Evolutionary conservation across 768 basidiomycete genomes (phyloP).

Genomic region (Tylopilus rubrobrunneus): DNA sequence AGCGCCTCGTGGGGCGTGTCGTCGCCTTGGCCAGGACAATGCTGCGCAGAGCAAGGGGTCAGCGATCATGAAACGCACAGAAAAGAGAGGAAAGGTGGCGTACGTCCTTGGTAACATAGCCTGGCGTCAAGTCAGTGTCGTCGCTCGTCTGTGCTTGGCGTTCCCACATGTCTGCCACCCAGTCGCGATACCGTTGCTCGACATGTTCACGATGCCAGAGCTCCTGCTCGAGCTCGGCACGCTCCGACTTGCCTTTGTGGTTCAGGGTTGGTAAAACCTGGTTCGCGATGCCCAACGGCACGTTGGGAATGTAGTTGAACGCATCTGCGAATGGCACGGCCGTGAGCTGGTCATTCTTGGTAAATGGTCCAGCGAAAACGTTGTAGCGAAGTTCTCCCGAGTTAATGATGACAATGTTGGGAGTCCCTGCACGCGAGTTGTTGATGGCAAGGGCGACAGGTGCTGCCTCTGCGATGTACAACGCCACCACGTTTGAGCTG

Average conservation of each 20-base stretch:
- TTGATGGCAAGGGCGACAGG: conserved; percentile 57
- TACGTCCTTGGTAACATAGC: conserved; percentile 74
- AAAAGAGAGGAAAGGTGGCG: conserved; percentile 13
- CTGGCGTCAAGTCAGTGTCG: conserved; percentile 54
- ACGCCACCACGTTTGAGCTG: conserved; percentile 53
- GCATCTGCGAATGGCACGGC: conserved; percentile 64
- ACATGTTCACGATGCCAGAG: conserved; percentile 45
- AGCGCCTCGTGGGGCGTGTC: conserved; percentile 63
- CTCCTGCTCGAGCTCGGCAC: conserved; percentile 14
- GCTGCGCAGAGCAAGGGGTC: conserved; percentile 30
- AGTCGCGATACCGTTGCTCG: conserved; percentile 45
- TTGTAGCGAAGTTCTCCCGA: conserved; percentile 65
- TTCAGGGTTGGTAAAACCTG: conserved; percentile 54
- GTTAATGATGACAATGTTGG: conserved; percentile 63
- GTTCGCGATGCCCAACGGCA: conserved; percentile 48
- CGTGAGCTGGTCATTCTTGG: conserved; percentile 77
- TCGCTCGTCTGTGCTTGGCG: conserved; percentile 31
- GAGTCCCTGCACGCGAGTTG: conserved; percentile 56
- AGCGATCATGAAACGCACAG: neutral
- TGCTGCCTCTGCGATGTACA: conserved; percentile 50
- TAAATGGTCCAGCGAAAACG: conserved; percentile 65
- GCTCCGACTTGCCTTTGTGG: conserved; percentile 26
- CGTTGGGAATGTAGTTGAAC: conserved; percentile 58
- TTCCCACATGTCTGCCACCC: conserved; percentile 57
- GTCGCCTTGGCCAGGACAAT: conserved; percentile 73